Base-by-base conservation (phyloP, 1,139 yeast genomes). In the Scheffersomyces illinoinensis region DNA sequence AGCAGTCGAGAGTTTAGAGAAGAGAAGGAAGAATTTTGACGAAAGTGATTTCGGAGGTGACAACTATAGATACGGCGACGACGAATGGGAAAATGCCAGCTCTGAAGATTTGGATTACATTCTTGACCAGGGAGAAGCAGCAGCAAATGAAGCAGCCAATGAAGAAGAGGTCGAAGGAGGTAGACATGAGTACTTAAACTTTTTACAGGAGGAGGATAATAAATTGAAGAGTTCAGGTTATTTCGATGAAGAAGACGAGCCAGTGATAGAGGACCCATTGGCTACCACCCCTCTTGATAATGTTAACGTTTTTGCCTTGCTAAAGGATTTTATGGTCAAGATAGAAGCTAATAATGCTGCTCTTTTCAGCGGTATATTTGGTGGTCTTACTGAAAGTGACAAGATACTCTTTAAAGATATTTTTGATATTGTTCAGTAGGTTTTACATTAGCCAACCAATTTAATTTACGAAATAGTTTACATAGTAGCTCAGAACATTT, bases 231-330 rank as follows among this genome's bases (percentile, higher is more conserved):
- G 68, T 53, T 65, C 72, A 5, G 81, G 74, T 26, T 78, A 74
- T 58, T 79, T 74, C 57, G 81, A 74, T 52, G 76, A 76, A 47
- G 83, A 77, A 20, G 86, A 85, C 54, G 91, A 87, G 26, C 86
- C 82, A 50, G 72, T 90, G 5, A 84, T 82, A 26, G 98, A 93
- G 67, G 97, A 95, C 72, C 93, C 97, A 3, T 81, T 91, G 64
- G 85, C 90, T 3, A 87, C 89, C 55, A 89, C 93, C 2, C 88
- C 97, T 0, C 77, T 95, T 59, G 98, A 95, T 67, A 76, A 78
- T 52, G 75, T 93, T 52, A 88, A 93, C 67, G 85, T 92, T 8
- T 88, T 86, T 49, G 61, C 57, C n/a, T 58, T 69, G 5, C 68
- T 70, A 61, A 66, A 64, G 57, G 68, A 66, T 17, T 71, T 68